phyloP scores from a whole-genome alignment of 345 rosid species.

The Reutealis trisperma region DNA sequence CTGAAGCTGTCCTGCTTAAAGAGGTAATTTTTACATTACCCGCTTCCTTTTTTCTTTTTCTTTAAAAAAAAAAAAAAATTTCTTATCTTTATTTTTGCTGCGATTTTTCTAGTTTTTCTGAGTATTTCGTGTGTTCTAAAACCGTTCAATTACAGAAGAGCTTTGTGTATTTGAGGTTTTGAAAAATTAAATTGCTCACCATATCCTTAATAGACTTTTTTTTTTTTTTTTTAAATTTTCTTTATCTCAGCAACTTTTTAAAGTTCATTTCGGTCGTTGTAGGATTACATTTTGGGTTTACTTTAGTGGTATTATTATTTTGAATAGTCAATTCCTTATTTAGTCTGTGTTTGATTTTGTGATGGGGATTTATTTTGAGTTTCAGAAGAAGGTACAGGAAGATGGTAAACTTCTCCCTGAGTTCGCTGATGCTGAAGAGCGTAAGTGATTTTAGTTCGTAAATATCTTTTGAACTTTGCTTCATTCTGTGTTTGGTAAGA shows the following conservation, averaged over 20 bases:
- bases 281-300: background rate
- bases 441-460: constrained; percentile 37
- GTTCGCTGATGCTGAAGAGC: constrained; percentile 82
- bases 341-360: constrained; percentile 21
- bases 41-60: too few relatives aligned
- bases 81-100: background rate
- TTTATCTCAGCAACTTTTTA: background rate
- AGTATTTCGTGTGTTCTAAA: background rate
- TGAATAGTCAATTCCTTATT: background rate
- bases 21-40: constrained; percentile 41
- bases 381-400: constrained; percentile 81
- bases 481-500: background rate
- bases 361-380: constrained; percentile 18
- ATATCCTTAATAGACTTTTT: background rate
- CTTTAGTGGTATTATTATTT: background rate
- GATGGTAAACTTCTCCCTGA: constrained; percentile 81
- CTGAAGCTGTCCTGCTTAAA: constrained; percentile 86
- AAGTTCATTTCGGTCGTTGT: background rate
- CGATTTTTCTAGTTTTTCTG: background rate
- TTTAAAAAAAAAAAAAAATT: too few relatives aligned
- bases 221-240: background rate
- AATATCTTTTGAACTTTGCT: background rate
- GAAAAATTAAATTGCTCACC: background rate
- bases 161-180: background rate
- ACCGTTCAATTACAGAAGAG: background rate